Base-by-base conservation (phyloP, 495 filamentous ascomycete species). In the Podospora pseudoanserina region DNA sequence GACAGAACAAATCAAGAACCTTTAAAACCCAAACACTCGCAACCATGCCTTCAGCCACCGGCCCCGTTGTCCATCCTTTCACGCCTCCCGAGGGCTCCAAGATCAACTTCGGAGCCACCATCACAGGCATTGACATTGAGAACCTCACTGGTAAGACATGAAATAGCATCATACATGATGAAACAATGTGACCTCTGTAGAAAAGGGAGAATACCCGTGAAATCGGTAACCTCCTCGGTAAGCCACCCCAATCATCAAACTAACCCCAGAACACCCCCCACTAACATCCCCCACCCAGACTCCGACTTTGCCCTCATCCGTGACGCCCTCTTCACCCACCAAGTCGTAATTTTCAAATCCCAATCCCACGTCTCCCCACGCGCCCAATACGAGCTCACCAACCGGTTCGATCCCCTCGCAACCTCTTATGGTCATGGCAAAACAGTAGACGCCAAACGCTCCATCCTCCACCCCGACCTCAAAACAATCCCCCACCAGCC, bases 401-500 rank as follows among this genome's bases (percentile, higher is more conserved):
- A 83, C 32, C 86, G 87, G 66, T 92, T 92, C 80, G 89, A 92
- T 70, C 89, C 89, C 3, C 69, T 79, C 2, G 84, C 86, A 5
- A 77, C 83, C 1, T 85, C 81, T 20, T 92, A 92, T 78, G 90
- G 90, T 56, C 90, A 92, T 73, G 90, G 89, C 75, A 89, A 89
- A 73, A 88, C 88, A 19, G 79, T 90, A 71, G 88, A 90, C 74
- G 78, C 79, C 60, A 88, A 89, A 72, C 84, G 88, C 57, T 87
- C 84, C 72, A 86, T 92, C 74, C 84, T 92, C 20, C 90, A 92
- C 72, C 90, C 90, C 0, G 90, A 92, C 71, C 82, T 92, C 18
- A 92, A 92, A 77, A 92, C 90, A 1, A 86, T 92, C 55, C 90
- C 90, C 0, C 89, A 91, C 76, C 90, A 92, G 74, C 89, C 90